These are phyloP conservation scores for Sporothrix schenckii DNA, from an alignment of 2,329 filamentous ascomycete genomes.

Conservation along the genomic window DNA sequence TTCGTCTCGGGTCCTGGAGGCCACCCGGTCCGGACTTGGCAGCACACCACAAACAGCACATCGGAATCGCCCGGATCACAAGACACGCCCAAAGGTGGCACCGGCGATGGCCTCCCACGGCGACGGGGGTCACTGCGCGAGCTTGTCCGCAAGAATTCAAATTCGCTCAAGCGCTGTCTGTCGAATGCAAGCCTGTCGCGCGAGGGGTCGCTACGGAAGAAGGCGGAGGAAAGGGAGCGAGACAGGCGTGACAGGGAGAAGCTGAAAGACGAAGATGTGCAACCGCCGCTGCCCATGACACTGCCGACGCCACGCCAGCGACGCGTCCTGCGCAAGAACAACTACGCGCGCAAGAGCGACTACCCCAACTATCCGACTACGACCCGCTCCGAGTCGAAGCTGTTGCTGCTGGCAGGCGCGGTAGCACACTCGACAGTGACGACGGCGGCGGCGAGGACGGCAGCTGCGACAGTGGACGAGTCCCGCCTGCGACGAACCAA, in stretches of 20 bases:
- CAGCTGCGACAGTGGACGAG: background rate
- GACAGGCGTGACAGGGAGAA: background rate
- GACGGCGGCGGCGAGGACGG: background rate
- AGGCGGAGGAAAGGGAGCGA: background rate
- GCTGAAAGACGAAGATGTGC: constrained; percentile 18
- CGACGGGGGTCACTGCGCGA: constrained; percentile 31
- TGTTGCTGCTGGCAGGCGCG: background rate
- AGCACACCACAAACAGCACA: constrained; percentile 31
- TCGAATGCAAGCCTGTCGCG: constrained; percentile 31
- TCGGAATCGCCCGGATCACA: constrained; percentile 36
- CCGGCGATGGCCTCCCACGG: background rate
- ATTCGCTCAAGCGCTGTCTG: constrained; percentile 21
- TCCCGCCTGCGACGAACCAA: constrained; percentile 30
- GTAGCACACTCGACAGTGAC: too few relatives aligned
- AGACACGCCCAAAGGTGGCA: constrained; percentile 22
- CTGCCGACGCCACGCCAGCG: constrained; percentile 23
- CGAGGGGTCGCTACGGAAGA: background rate
- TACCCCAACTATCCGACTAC: background rate
- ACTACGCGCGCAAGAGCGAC: background rate
- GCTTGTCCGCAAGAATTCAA: constrained; percentile 38
- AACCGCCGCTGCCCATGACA: background rate
- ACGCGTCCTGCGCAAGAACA: constrained; percentile 30
- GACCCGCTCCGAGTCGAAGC: constrained; percentile 29
- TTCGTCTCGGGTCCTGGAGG: constrained; percentile 43
- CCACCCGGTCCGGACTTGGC: constrained; percentile 43